These are phyloP conservation scores for Plasmodium vivax DNA, from an alignment of 169 alveolate species.

Conservation along the genomic window DNA sequence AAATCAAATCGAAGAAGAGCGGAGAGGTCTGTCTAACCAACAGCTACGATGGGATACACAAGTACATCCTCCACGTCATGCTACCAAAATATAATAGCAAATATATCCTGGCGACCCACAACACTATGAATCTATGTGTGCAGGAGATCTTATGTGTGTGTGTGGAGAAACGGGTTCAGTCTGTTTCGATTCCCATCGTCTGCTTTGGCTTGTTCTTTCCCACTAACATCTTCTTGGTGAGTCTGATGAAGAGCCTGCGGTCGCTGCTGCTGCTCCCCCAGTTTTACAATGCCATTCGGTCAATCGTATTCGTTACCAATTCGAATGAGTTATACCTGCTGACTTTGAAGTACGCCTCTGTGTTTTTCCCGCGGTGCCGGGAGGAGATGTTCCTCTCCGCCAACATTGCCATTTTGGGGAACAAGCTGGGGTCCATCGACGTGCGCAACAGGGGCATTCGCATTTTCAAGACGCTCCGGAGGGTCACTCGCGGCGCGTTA, in stretches of 20 bases:
- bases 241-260: constrained; percentile 34
- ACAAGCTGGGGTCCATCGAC: constrained; percentile 41
- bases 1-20: constrained; percentile 36
- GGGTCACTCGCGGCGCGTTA: background rate
- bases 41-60: constrained; percentile 55
- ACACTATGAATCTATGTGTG: constrained; percentile 57
- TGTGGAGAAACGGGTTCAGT: constrained; percentile 30
- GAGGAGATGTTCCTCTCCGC: constrained; percentile 32
- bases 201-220: constrained; percentile 42
- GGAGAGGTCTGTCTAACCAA: constrained; percentile 47
- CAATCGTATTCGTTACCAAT: constrained; percentile 22
- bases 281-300: constrained; percentile 17
- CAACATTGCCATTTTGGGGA: constrained; percentile 33
- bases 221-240: constrained; percentile 22
- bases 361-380: constrained; percentile 27
- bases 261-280: constrained; percentile 34
- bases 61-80: constrained; percentile 42
- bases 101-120: constrained; percentile 49
- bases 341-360: constrained; percentile 19
- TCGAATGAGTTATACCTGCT: constrained; percentile 35
- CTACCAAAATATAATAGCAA: constrained; percentile 58
- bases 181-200: constrained; percentile 41
- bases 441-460: constrained; percentile 39
- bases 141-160: constrained; percentile 39
- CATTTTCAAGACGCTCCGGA: constrained; percentile 23